phyloP scores from a whole-genome alignment of 2,329 filamentous ascomycete species.

The Trichoderma endophyticum region DNA sequence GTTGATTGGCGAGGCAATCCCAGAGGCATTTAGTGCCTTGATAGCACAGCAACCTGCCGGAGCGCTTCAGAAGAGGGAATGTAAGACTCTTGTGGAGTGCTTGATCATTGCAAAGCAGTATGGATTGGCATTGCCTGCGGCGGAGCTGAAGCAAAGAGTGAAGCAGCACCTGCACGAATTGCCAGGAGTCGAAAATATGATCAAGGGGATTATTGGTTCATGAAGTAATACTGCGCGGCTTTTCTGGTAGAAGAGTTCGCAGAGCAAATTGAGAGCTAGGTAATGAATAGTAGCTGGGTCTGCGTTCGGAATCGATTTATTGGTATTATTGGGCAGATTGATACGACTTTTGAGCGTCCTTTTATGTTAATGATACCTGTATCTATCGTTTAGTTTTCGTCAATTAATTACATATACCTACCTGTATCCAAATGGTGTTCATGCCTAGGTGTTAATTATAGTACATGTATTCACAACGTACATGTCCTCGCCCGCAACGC shows the following conservation, averaged over 20 bases:
- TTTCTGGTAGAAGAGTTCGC: neutral
- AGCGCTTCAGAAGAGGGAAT: neutral
- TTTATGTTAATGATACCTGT: neutral
- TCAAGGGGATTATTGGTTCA: neutral
- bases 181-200: conserved; percentile 1
- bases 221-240: neutral
- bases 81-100: neutral
- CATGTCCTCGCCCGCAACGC: too few species aligned
- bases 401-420: neutral
- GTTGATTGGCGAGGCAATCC: conserved; percentile 4
- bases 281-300: neutral
- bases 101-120: conserved; percentile 1
- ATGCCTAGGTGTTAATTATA: too few species aligned
- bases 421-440: too few species aligned
- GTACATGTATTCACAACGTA: too few species aligned
- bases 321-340: neutral
- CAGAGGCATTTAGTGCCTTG: neutral
- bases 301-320: neutral
- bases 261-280: neutral
- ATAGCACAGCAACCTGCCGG: neutral
- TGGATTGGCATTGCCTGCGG: neutral
- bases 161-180: neutral
- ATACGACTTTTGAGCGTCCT: neutral
- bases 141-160: neutral
- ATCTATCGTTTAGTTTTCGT: neutral